A percentile compares a stretch with the other conserved stretches of the same genome.
phyloP scores from a whole-genome alignment of 805 yeast genomes.

The Candida germanica region DNA sequence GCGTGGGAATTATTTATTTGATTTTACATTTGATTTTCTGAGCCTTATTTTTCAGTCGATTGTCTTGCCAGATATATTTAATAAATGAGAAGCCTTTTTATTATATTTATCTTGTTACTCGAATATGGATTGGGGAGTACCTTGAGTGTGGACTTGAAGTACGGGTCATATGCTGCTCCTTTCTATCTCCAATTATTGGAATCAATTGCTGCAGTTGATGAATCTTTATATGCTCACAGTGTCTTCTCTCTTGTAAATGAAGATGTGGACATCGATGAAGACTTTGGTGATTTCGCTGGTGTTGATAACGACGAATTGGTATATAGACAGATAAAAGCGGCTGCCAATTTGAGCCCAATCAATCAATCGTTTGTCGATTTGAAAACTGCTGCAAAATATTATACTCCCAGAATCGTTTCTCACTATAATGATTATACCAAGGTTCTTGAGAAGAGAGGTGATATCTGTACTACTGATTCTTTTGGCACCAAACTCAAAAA shows the following conservation, averaged over 20 bases:
- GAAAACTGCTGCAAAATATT: conserved; percentile 44
- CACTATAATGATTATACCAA: conserved; percentile 53
- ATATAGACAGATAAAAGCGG: conserved; percentile 5
- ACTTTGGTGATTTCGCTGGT: conserved; percentile 13
- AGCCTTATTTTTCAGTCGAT: no score
- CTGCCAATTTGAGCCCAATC: conserved; percentile 9
- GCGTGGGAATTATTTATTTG: no score
- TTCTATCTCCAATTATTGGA: conserved; percentile 44
- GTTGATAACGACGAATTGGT: conserved; percentile 6
- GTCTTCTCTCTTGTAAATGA: conserved; percentile 18
- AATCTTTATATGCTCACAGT: conserved; percentile 33
- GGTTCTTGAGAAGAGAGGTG: conserved; percentile 19
- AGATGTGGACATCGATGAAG: conserved; percentile 13
- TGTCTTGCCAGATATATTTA: no score
- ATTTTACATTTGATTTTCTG: no score
- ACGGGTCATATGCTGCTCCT: conserved; percentile 5
- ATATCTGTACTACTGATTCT: conserved; percentile 27
- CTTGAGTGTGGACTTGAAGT: background rate
- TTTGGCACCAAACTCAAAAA: conserved; percentile 29
- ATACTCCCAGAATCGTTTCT: conserved; percentile 62
- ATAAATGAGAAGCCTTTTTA: no score
- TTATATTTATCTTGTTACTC: no score
- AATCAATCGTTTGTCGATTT: conserved; percentile 34
- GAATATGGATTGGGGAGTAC: background rate
- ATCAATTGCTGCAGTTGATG: conserved; percentile 33